Percentiles rank a stretch among this genome's conserved stretches.
Conservation (phyloP, 108 stramenopile species). For the Cyclotella atomus region DNA sequence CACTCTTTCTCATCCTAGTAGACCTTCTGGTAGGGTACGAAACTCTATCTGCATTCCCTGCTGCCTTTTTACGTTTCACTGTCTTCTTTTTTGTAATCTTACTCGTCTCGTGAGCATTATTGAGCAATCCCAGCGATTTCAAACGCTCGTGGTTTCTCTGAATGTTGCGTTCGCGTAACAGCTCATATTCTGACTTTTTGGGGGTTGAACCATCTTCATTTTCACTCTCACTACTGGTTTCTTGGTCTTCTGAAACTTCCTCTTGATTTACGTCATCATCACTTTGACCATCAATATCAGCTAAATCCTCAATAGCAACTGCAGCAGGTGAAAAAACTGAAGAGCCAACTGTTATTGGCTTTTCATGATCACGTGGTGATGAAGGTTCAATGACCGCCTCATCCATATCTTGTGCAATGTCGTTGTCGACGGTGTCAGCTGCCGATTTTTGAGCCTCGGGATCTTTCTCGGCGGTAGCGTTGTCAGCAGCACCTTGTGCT, state of each 20-base stretch:
- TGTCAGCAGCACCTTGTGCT: not conserved
- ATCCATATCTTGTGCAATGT: not conserved
- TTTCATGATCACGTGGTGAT: not conserved
- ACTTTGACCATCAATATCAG: not conserved
- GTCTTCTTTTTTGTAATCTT: conserved; percentile 1
- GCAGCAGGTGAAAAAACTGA: not conserved
- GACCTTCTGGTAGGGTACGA: conserved; percentile 26
- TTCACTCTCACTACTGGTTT: conserved; percentile 2
- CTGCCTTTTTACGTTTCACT: conserved; percentile 16
- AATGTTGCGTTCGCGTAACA: conserved; percentile 49
- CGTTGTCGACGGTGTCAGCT: not conserved
- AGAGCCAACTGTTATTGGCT: not conserved
- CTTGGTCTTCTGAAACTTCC: not conserved
- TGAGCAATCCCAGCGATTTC: conserved; percentile 26
- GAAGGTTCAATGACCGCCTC: not conserved
- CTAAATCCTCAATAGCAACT: not conserved
- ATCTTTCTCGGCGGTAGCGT: not conserved
- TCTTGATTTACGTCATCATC: not conserved
- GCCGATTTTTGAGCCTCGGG: not conserved
- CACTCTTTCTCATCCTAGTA: conserved; percentile 5
- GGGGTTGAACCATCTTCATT: not conserved
- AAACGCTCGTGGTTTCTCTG: conserved; percentile 42
- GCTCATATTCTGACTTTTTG: conserved; percentile 49
- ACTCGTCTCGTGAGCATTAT: not conserved
- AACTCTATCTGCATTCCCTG: not conserved